A percentile compares a stretch with the other conserved stretches of the same genome.
Conservation (phyloP, 2,329 filamentous ascomycete species). For the Fusarium miscanthi region DNA sequence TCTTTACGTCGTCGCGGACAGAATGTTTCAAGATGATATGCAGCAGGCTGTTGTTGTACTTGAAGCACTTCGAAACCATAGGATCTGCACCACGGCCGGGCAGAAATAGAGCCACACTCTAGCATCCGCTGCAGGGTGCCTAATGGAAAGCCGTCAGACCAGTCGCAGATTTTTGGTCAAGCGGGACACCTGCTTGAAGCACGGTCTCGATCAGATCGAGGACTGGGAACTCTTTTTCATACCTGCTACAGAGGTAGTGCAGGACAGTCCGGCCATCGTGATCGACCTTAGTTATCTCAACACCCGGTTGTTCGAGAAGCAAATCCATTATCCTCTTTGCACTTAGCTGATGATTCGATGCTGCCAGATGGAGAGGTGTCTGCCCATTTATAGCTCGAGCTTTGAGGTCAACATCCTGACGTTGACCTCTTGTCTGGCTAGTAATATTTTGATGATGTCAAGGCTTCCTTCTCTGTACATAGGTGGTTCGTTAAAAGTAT, state of each 20-base stretch:
- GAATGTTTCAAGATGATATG: conserved; percentile 7
- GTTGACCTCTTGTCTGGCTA: not conserved
- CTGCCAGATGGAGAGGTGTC: conserved; percentile 15
- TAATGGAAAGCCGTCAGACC: conserved; percentile 6
- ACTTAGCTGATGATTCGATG: not conserved
- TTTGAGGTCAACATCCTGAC: not conserved
- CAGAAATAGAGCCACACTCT: not conserved
- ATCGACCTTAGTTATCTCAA: not conserved
- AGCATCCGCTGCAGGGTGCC: not conserved
- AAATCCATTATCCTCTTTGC: not conserved
- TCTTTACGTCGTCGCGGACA: not conserved
- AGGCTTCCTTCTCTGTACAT: not conserved
- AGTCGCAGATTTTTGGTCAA: conserved; percentile 1
- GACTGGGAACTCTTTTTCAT: not conserved
- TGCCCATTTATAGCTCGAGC: not conserved
- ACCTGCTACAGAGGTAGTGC: conserved; percentile 2
- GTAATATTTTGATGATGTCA: conserved; percentile 4
- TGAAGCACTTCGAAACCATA: conserved; percentile 1
- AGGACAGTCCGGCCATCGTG: not conserved
- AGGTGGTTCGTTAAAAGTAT: not conserved
- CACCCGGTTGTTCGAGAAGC: not conserved
- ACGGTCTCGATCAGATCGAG: not conserved
- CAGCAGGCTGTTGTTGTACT: conserved; percentile 12
- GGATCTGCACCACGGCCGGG: conserved; percentile 14
- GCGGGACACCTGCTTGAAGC: not conserved